A percentile compares a stretch with the other conserved stretches of the same genome.
Conservation (phyloP, 1,284 basidiomycete species). For the Pseudozyma sp. region DNA sequence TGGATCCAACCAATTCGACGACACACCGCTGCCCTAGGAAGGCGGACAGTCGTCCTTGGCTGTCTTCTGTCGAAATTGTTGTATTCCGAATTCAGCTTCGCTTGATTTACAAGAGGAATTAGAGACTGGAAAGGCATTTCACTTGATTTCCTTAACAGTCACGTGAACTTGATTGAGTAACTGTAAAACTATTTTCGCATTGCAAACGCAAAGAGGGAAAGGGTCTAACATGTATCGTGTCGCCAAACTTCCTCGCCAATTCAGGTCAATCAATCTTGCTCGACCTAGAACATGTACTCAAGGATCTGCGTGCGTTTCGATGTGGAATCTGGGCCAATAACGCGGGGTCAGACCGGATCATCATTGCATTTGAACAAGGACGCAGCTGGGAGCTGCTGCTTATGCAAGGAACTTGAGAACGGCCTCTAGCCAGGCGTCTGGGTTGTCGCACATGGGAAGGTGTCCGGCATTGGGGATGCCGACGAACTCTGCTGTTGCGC, state of each 20-base stretch:
- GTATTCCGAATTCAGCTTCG: too few relatives aligned
- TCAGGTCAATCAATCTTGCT: too few relatives aligned
- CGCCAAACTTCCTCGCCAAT: too few relatives aligned
- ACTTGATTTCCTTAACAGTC: background rate
- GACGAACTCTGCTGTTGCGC: constrained; percentile 63
- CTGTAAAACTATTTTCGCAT: background rate
- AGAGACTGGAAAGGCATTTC: too few relatives aligned
- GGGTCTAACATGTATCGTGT: background rate
- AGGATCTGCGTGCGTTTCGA: too few relatives aligned
- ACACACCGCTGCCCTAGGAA: too few relatives aligned
- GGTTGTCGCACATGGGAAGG: constrained; percentile 70
- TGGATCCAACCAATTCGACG: too few relatives aligned
- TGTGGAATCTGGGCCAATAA: too few relatives aligned
- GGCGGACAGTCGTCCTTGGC: too few relatives aligned
- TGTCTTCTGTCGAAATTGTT: too few relatives aligned
- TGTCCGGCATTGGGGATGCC: constrained; percentile 69
- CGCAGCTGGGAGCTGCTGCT: background rate
- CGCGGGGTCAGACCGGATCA: background rate
- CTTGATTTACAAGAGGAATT: too few relatives aligned
- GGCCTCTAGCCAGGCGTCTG: constrained; percentile 55
- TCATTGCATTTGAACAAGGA: constrained; percentile 6
- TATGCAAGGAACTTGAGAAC: constrained; percentile 40
- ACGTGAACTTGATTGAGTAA: background rate
- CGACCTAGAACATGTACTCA: too few relatives aligned
- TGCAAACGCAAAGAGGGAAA: background rate